Evolutionary conservation across 1,284 basidiomycete species (phyloP).

Genomic region (Coniferiporia sulphurascens): DNA sequence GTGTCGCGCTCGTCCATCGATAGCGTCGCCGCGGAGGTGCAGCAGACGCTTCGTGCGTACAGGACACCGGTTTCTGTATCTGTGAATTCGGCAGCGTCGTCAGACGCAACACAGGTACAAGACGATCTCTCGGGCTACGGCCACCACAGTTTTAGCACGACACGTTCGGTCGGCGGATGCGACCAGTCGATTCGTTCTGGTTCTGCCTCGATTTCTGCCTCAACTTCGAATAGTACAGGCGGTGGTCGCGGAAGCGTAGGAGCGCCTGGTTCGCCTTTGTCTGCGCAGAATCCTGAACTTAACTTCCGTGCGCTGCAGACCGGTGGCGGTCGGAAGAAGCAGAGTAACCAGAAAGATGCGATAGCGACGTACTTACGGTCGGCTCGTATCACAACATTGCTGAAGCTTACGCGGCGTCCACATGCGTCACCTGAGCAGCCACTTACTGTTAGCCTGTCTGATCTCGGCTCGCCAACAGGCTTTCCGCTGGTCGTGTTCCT

Average conservation of each 20-base stretch:
- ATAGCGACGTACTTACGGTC: conserved; percentile 84
- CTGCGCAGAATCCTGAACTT: neutral
- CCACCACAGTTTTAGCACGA: conserved; percentile 3
- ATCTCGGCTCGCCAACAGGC: conserved; percentile 80
- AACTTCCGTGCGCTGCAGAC: conserved; percentile 6
- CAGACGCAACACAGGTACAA: neutral
- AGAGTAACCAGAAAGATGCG: conserved; percentile 52
- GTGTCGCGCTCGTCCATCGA: conserved; percentile 76
- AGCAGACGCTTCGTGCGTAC: conserved; percentile 50
- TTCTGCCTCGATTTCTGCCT: conserved; percentile 12
- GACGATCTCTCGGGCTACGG: conserved; percentile 1
- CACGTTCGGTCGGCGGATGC: conserved; percentile 12
- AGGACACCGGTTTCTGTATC: conserved; percentile 25
- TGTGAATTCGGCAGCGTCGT: neutral
- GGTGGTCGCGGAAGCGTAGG: neutral
- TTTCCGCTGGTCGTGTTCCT: conserved; percentile 88
- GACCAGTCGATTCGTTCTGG: conserved; percentile 14
- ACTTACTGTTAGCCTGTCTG: conserved; percentile 87
- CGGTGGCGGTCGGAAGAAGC: conserved; percentile 1
- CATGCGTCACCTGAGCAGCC: conserved; percentile 69
- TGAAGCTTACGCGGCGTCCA: conserved; percentile 74
- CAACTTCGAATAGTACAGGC: neutral
- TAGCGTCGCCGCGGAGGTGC: conserved; percentile 77
- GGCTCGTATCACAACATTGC: conserved; percentile 75
- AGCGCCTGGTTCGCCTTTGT: neutral